Percentiles rank a stretch among this genome's conserved stretches.
phyloP scores from a whole-genome alignment of 140 eudicot genomes.

The Stevia rebaudiana region DNA sequence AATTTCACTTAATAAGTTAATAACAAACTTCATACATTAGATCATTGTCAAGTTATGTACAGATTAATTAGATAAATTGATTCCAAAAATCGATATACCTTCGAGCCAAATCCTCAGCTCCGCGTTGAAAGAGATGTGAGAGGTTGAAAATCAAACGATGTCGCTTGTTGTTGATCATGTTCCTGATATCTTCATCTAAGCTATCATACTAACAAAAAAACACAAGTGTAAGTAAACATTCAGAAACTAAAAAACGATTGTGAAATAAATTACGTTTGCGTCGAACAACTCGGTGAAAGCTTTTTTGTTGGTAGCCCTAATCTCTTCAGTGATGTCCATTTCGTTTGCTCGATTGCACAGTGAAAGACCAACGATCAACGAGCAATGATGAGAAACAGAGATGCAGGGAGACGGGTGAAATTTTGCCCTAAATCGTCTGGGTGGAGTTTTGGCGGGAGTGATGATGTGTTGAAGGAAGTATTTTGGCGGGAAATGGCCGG shows the following conservation, averaged over 20 bases:
- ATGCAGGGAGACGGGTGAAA: not conserved
- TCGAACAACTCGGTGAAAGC: conserved; percentile 66
- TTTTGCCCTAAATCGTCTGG: conserved; percentile 19
- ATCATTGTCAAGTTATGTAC: not conserved
- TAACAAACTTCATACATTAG: not conserved
- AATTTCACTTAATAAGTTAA: not conserved
- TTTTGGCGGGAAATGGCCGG: conserved; percentile 14
- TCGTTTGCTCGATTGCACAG: not conserved
- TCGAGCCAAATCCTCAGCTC: conserved; percentile 66
- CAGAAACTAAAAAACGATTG: not conserved
- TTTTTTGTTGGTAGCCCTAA: conserved; percentile 64
- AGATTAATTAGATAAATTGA: no score
- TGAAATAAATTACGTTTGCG: conserved; percentile 39
- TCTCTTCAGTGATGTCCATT: conserved; percentile 89
- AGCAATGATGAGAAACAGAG: not conserved
- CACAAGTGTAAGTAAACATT: not conserved
- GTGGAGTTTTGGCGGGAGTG: conserved; percentile 38
- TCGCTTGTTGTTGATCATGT: conserved; percentile 58
- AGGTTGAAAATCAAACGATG: conserved; percentile 71
- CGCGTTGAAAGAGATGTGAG: conserved; percentile 72
- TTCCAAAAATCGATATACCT: conserved; percentile 35
- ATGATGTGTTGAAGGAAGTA: not conserved
- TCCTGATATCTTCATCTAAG: conserved; percentile 56
- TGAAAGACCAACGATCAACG: not conserved
- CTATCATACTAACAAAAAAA: conserved; percentile 28